Conservation (phyloP, 2,329 filamentous ascomycete species). For the Colletotrichum orbiculare region DNA sequence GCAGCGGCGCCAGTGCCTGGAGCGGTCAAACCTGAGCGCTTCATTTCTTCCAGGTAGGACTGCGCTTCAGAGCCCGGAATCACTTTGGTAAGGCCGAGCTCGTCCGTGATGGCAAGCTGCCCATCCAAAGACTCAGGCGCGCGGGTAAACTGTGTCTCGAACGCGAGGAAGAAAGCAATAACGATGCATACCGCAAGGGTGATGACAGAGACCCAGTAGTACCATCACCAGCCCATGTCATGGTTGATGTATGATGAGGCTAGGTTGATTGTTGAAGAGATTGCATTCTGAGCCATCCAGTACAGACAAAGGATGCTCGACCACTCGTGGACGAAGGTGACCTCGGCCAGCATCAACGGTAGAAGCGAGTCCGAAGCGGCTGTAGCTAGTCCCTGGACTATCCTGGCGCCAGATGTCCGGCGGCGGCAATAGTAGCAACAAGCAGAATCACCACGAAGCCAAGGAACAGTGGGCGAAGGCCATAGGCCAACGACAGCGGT, state of each 20-base stretch:
- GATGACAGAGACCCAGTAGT: constrained; percentile 53
- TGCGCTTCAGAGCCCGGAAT: constrained; percentile 45
- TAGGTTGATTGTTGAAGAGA: constrained; percentile 47
- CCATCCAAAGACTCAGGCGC: constrained; percentile 47
- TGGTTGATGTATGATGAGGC: constrained; percentile 49
- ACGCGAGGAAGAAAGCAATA: constrained; percentile 49
- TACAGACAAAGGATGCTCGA: constrained; percentile 50
- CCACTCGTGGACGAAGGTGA: constrained; percentile 53
- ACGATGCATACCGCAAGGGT: constrained; percentile 48
- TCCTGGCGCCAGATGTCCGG: constrained; percentile 50
- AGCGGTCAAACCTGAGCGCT: not conserved
- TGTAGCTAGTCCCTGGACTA: constrained; percentile 49
- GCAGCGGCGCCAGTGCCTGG: not conserved
- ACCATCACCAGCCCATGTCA: constrained; percentile 52
- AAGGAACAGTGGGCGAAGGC: constrained; percentile 50
- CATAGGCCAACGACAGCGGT: constrained; percentile 50
- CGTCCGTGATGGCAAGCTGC: constrained; percentile 49
- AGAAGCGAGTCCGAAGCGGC: constrained; percentile 53
- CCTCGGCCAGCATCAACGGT: constrained; percentile 51
- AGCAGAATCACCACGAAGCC: constrained; percentile 46
- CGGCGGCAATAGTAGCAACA: constrained; percentile 47
- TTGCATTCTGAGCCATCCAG: constrained; percentile 51
- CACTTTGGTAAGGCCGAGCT: constrained; percentile 50
- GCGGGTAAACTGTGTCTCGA: constrained; percentile 53
- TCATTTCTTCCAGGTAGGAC: constrained; percentile 36